Evolutionary conservation across 2,329 filamentous ascomycete genomes (phyloP).

Genomic region (Talaromyces amestolkiae): DNA sequence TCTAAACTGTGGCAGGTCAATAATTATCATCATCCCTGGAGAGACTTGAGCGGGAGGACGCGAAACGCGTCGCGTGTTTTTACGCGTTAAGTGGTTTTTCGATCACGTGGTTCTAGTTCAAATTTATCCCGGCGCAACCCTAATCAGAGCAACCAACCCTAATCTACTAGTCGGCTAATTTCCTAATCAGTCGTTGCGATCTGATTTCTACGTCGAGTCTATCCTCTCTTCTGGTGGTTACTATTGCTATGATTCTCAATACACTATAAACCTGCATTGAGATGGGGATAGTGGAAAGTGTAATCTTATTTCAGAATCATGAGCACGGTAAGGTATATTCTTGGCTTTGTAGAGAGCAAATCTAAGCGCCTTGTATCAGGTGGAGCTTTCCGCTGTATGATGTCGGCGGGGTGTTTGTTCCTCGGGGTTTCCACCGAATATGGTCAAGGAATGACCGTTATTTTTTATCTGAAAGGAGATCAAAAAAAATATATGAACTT

Average conservation of each 20-base stretch:
- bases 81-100: constrained; percentile 44
- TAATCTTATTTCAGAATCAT: not conserved
- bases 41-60: constrained; percentile 22
- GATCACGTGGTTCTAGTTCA: not conserved
- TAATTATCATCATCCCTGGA: constrained; percentile 12
- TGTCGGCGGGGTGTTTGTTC: constrained; percentile 2
- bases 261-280: not conserved
- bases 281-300: not conserved
- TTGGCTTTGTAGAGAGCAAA: not conserved
- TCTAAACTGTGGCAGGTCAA: not conserved
- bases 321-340: not conserved
- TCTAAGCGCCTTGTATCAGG: not conserved
- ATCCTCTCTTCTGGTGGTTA: not conserved
- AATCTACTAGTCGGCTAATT: not conserved
- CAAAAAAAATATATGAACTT: not conserved
- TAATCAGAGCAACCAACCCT: not conserved
- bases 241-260: not conserved
- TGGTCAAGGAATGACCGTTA: not conserved
- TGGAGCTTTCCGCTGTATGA: not conserved
- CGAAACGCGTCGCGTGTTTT: constrained; percentile 37
- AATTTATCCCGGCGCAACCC: not conserved
- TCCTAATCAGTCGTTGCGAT: not conserved
- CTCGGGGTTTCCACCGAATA: not conserved
- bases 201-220: not conserved
- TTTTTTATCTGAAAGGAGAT: not conserved